Percentiles rank a stretch among this genome's conserved stretches.
Evolutionary conservation across 2,329 filamentous ascomycete genomes (phyloP).

Genomic region (Fusarium scirpi): DNA sequence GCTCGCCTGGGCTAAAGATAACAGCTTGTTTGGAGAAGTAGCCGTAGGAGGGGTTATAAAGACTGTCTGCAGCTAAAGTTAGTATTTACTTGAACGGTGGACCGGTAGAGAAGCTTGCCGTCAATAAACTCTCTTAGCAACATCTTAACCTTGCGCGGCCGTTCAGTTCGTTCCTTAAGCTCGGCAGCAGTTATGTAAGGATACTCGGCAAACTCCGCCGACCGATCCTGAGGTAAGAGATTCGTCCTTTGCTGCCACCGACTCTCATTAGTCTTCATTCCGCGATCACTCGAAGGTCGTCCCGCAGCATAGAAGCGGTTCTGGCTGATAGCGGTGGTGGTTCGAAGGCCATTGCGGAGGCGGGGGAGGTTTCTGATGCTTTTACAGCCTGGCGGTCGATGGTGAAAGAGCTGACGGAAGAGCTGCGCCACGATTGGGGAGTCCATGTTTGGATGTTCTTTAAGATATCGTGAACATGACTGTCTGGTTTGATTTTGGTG

Average conservation of each 20-base stretch:
- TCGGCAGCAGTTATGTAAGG: slow-evolving; percentile 88
- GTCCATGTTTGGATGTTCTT: slow-evolving; percentile 71
- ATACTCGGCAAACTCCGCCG: slow-evolving; percentile 83
- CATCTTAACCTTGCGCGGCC: slow-evolving; percentile 94
- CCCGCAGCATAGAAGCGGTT: slow-evolving; percentile 47
- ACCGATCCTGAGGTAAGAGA: slow-evolving; percentile 79
- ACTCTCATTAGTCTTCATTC: slow-evolving; percentile 68
- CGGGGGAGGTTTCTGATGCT: slow-evolving; percentile 43
- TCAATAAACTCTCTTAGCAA: slow-evolving; percentile 97
- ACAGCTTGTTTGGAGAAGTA: slow-evolving; percentile 97
- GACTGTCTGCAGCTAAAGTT: slow-evolving; percentile 71
- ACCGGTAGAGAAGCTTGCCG: slow-evolving; percentile 62
- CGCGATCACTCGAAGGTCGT: slow-evolving; percentile 53
- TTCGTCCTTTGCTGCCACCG: slow-evolving; percentile 89
- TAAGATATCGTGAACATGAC: slow-evolving; percentile 27
- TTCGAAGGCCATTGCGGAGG: slow-evolving; percentile 42
- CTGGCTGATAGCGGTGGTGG: slow-evolving; percentile 31
- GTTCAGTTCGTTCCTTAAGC: slow-evolving; percentile 76
- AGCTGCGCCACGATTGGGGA: slow-evolving; percentile 81
- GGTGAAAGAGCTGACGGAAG: slow-evolving; percentile 86
- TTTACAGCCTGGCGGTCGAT: slow-evolving; percentile 58
- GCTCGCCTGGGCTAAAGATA: slow-evolving; percentile 92
- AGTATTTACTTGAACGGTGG: slow-evolving; percentile 36
- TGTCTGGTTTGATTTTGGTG: slow-evolving; percentile 9
- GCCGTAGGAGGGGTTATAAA: slow-evolving; percentile 94